Evolutionary conservation across 345 rosid species (phyloP), one percentile per base, ranked within the genome.

Genomic region (Abelmoschus esculentus): DNA sequence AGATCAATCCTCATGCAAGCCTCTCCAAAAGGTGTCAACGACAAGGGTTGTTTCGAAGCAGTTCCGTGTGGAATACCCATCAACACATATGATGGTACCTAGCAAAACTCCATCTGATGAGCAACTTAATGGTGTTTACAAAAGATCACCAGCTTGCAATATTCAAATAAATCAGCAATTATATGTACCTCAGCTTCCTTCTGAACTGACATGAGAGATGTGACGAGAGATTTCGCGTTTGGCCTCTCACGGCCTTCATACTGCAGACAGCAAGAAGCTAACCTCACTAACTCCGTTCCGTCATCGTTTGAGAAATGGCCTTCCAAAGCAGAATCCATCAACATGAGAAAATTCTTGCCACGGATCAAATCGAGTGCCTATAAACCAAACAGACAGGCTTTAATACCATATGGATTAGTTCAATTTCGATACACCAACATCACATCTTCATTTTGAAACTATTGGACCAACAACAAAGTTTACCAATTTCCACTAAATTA

Each of bases 281-380:
- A 72, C 53, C 86, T 80, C 78, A 90, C 87, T 68, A 95, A 81
- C 78, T 95, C 96, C 22, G 92, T 81, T 81, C 98, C 87, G 79
- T 91, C 99, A 66, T 95, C 99, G 77, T 95, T 91, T 53, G 97
- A 91, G 79, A 87, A 88, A 73, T 90, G 93, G 68, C 96, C 97
- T 76, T 95, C 99, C 81, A 95, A 81, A 72, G 96, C 91, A 44
- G 99, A 95, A 77, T 91, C 98, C 97, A 91, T 95, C 82, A 95
- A 74, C 89, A 88, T 89, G 79, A 88, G 74, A 78, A 90, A 88
- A 77, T 91, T 95, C 76, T 95, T 95, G 66, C 93, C 90, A 1
- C 93, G 96, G 75, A 95, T 88, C 73, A 90, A 81, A 75, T 95
- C 99, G 52, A 95, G 96, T 74, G 99, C 99, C 99, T 95, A 91